These are phyloP conservation scores for Austroboletus festivus DNA, from an alignment of 768 basidiomycete species.

Conservation along the genomic window DNA sequence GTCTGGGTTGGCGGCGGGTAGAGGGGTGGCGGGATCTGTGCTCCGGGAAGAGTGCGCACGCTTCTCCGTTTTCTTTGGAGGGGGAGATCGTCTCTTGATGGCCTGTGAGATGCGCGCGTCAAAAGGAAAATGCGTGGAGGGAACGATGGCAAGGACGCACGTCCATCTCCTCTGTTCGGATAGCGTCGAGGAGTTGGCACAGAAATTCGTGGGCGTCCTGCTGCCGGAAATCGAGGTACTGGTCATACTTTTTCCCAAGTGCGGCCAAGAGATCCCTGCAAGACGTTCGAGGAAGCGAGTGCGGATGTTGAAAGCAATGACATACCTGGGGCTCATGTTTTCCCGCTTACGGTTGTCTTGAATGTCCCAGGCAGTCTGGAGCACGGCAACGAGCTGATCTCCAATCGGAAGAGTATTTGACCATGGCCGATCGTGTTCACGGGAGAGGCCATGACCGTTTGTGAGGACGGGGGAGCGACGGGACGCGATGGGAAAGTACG, in stretches of 20 bases:
- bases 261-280: constrained; percentile 58
- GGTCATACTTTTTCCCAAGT: constrained; percentile 84
- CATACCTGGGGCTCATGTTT: constrained; percentile 66
- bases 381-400: constrained; percentile 58
- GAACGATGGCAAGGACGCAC: constrained; percentile 38
- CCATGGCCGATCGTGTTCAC: constrained; percentile 50
- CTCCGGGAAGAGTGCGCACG: constrained; percentile 5
- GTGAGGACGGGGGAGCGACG: constrained; percentile 62
- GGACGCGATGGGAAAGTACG: constrained; percentile 39
- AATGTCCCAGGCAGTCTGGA: constrained; percentile 62
- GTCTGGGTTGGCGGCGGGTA: constrained; percentile 27
- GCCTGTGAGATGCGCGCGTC: constrained; percentile 45
- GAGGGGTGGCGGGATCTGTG: too few relatives aligned
- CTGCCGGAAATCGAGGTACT: constrained; percentile 92
- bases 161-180: constrained; percentile 94
- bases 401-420: constrained; percentile 65
- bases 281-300: background rate
- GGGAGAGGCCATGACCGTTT: constrained; percentile 56
- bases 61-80: constrained; percentile 39
- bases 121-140: background rate
- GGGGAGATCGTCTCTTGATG: constrained; percentile 65
- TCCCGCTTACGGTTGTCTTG: constrained; percentile 52
- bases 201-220: constrained; percentile 96
- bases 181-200: constrained; percentile 83
- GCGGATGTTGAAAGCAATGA: constrained; percentile 10